Conservation (phyloP, 441 rosid species). For the Bruguiera hainesii region DNA sequence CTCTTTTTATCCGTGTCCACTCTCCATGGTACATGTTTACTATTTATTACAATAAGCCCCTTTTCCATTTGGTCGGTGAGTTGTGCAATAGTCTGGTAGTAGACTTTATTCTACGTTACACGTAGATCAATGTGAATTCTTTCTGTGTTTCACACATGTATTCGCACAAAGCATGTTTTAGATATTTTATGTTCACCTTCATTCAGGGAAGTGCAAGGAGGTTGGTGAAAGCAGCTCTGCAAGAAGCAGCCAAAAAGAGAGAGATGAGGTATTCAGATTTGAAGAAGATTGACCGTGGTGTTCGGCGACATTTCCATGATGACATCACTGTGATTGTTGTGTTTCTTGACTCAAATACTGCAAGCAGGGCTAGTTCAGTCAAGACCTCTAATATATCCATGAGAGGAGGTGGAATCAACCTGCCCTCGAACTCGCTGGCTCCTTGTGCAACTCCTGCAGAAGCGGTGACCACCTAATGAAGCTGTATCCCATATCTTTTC, state of each 20-base stretch:
- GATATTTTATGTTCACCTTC: neutral
- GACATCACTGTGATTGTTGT: conserved; percentile 87
- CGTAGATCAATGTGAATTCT: no score
- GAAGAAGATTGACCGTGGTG: conserved; percentile 94
- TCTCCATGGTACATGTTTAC: no score
- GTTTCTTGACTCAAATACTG: conserved; percentile 68
- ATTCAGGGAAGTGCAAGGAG: conserved; percentile 87
- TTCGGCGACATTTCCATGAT: conserved; percentile 92
- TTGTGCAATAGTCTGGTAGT: no score
- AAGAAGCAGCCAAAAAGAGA: conserved; percentile 87
- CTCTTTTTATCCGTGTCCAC: no score
- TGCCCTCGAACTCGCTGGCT: conserved; percentile 54
- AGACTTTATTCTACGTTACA: no score
- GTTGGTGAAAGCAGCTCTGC: conserved; percentile 81
- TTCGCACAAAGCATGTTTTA: neutral
- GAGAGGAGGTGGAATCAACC: conserved; percentile 67
- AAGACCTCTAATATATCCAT: conserved; percentile 48
- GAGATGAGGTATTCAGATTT: conserved; percentile 97
- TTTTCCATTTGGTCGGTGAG: no score
- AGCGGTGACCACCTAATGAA: conserved; percentile 34
- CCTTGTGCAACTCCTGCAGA: conserved; percentile 50
- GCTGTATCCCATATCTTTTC: conserved; percentile 19
- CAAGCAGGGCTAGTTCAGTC: conserved; percentile 47
- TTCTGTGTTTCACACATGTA: neutral
- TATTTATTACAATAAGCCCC: no score